A percentile compares a stretch with the other conserved stretches of the same genome.
These are phyloP conservation scores for Phytopythium ostracodes DNA, from an alignment of 352 stramenopile genomes.

Conservation along the genomic window DNA sequence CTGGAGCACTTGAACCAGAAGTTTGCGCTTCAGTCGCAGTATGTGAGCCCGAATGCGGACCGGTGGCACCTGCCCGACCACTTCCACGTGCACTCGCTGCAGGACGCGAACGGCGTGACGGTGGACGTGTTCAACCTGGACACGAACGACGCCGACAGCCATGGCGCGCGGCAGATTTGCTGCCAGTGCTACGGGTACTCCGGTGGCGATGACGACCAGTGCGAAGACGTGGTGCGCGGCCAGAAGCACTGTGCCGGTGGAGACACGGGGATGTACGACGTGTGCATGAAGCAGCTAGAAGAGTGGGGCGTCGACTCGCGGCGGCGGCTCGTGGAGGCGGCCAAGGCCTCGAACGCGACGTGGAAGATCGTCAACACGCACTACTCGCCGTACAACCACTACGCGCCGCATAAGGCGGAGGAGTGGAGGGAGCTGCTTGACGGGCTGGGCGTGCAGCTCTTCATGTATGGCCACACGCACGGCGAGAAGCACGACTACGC, in stretches of 20 bases:
- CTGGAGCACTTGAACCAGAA: constrained; percentile 53
- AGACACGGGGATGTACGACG: constrained; percentile 58
- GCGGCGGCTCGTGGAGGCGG: constrained; percentile 40
- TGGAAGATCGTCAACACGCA: constrained; percentile 87
- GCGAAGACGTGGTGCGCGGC: constrained; percentile 48
- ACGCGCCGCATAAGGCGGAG: constrained; percentile 35
- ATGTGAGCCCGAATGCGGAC: constrained; percentile 75
- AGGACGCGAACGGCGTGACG: constrained; percentile 48
- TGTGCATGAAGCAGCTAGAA: constrained; percentile 63
- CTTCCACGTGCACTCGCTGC: constrained; percentile 77
- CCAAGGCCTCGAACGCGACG: constrained; percentile 57
- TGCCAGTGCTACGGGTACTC: constrained; percentile 83
- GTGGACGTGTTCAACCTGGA: constrained; percentile 88
- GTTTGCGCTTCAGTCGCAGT: constrained; percentile 70
- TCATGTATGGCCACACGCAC: constrained; percentile 69
- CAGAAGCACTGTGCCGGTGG: constrained; percentile 47
- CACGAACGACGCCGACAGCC: constrained; percentile 68
- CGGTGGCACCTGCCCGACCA: constrained; percentile 81
- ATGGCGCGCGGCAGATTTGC: constrained; percentile 67
- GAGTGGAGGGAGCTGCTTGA: constrained; percentile 58
- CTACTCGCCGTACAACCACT: constrained; percentile 81
- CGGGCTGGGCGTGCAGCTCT: constrained; percentile 53
- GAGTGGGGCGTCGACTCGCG: constrained; percentile 58
- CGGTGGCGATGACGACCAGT: constrained; percentile 39
- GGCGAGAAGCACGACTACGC: constrained; percentile 73